A percentile compares a stretch with the other conserved stretches of the same genome.
These are phyloP conservation scores for Kalmusia sp. DNA, from an alignment of 2,329 filamentous ascomycete genomes.

Conservation along the genomic window DNA sequence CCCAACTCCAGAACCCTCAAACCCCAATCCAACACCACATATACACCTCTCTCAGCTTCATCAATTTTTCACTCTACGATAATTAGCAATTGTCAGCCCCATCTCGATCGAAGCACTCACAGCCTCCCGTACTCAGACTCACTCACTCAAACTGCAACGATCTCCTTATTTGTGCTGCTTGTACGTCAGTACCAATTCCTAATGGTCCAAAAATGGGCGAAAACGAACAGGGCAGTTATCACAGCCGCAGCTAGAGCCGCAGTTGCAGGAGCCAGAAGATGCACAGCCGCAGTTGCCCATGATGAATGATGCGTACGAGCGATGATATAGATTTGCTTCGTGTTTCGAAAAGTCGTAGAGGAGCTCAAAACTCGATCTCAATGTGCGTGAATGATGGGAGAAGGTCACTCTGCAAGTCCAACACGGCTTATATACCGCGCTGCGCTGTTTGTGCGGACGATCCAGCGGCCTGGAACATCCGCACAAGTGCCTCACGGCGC, in stretches of 20 bases:
- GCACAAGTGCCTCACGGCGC: constrained; percentile 3
- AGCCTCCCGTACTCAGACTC: neutral
- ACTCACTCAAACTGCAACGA: neutral
- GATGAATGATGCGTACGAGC: neutral
- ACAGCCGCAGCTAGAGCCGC: neutral
- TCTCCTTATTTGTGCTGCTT: neutral
- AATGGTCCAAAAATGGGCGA: neutral
- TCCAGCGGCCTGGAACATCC: neutral
- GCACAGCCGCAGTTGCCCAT: constrained; percentile 8
- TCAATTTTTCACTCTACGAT: neutral
- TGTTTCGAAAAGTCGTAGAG: too few relatives aligned
- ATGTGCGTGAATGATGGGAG: neutral
- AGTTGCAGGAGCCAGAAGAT: constrained; percentile 4
- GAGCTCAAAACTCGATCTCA: neutral
- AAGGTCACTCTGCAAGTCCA: too few relatives aligned
- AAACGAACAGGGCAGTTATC: constrained; percentile 2
- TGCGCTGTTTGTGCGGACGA: constrained; percentile 5
- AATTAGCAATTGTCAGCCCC: neutral
- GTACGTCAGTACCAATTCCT: neutral
- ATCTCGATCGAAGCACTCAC: neutral
- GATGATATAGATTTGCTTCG: too few relatives aligned
- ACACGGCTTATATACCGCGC: neutral
- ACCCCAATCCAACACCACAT: neutral
- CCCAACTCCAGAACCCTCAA: too few relatives aligned
- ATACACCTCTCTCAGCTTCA: neutral